Evolutionary conservation across 2,329 filamentous ascomycete genomes (phyloP), one percentile per base, ranked within the genome.

Genomic region (Metarhizium guizhouense): DNA sequence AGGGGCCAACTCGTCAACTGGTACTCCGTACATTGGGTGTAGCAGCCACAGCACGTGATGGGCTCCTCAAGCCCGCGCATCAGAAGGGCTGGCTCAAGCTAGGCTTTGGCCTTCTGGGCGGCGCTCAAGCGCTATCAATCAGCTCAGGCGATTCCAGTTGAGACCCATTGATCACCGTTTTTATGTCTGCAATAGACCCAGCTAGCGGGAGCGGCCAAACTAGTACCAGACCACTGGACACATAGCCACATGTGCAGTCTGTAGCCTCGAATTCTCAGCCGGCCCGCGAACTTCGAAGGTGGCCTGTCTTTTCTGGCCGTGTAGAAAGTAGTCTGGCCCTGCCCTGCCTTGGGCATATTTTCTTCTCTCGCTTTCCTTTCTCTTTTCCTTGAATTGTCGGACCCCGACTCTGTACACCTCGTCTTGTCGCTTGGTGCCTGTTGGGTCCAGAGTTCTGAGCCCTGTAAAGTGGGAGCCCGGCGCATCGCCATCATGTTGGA

Each of bases 401-500:
- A 16, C 10, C 30, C 13, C 30, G 25, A 25, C 7, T 32, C 50
- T 34, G 45, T 16, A 16, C 7, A 18, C 7, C 18, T 38, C 8
- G 36, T 47, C 38, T 34, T 34, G 20, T 13, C 3, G 11, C 16
- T 16, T 34, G 51, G 30, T 38, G 47, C 45, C 45, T 34, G 7
- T 34, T 11, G 10, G 32, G 30, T 36, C 43, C 20, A 32, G 38
- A 40, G 38, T 16, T 16, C 10, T n/a, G 10, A 40, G 50, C 43
- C 34, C 49, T 36, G 10, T 20, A 51, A 18, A 40, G 47, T 42
- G 20, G 49, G 16, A 25, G 38, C 8, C 38, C 38, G 14, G 4
- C 47, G 45, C 52, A 45, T 20, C 56, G 52, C 55, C 64, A 70
- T 63, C 56, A 97, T 97, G 93, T 76, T 99, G 74, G 94, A 99